These are phyloP conservation scores for Xanthoconium stramineum DNA, from an alignment of 768 basidiomycete genomes.

Conservation along the genomic window DNA sequence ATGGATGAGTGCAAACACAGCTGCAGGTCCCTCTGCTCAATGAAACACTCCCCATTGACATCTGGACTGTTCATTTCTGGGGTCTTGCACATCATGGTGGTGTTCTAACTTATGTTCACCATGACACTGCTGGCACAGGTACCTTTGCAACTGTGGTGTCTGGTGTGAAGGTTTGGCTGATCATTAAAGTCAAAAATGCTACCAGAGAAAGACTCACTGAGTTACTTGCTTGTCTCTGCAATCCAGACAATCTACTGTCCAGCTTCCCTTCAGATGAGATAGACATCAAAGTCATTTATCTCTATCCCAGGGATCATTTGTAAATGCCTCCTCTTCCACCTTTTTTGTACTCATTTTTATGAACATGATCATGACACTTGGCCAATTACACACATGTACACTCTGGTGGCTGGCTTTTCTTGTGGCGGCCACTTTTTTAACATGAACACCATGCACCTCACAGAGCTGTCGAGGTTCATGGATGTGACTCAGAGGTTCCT, in stretches of 20 bases:
- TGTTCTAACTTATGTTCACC: background rate
- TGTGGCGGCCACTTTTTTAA: constrained; percentile 5
- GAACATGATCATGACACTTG: constrained; percentile 3
- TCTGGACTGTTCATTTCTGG: background rate
- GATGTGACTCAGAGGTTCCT: background rate
- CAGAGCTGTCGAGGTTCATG: background rate
- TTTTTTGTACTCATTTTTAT: too few species aligned
- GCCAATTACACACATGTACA: constrained; percentile 6
- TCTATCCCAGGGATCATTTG: too few species aligned
- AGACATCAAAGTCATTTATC: too few species aligned
- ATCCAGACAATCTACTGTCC: too few species aligned
- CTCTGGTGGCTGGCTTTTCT: background rate
- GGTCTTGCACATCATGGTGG: background rate
- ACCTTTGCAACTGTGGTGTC: background rate
- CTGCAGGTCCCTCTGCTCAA: too few species aligned
- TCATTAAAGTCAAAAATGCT: background rate
- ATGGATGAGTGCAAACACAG: background rate
- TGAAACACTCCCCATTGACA: background rate
- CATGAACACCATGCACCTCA: constrained; percentile 6
- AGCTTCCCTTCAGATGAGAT: too few species aligned
- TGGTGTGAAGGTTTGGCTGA: background rate
- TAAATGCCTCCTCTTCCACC: too few species aligned
- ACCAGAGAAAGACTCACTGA: too few species aligned
- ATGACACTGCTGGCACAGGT: background rate
- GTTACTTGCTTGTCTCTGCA: too few species aligned